phyloP scores from a whole-genome alignment of 148 eudicot genomes.

The Diospyros lotus region DNA sequence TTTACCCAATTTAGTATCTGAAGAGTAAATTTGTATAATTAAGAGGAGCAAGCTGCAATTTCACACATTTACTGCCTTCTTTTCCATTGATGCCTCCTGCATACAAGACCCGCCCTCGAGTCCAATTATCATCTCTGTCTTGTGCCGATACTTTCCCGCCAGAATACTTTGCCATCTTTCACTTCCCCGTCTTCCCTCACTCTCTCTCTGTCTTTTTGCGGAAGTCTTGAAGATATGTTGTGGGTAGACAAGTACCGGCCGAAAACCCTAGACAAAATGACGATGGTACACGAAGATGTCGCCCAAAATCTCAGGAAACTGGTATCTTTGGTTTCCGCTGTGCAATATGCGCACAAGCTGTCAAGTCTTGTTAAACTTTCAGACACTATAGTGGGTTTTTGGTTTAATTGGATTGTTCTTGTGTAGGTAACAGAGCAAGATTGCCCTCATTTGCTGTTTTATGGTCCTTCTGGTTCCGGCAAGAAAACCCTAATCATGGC shows the following conservation, averaged over 20 bases:
- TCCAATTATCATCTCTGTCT: no score
- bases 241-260: conserved; percentile 99
- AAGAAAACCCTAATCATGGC: conserved; percentile 99
- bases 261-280: conserved; percentile 86
- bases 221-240: conserved; percentile 42
- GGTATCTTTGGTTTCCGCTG: conserved; percentile 28
- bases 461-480: conserved; percentile 88
- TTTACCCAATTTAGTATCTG: no score
- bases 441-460: conserved; percentile 92
- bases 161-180: neutral
- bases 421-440: conserved; percentile 84
- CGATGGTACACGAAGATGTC: conserved; percentile 61
- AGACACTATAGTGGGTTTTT: neutral
- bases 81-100: no score
- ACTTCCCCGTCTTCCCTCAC: conserved; percentile 9
- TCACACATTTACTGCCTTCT: no score
- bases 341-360: neutral
- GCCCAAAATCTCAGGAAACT: conserved; percentile 87
- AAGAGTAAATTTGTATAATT: no score
- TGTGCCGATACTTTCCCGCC: conserved; percentile 26
- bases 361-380: neutral
- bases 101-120: no score
- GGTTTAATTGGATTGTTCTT: neutral
- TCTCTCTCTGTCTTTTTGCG: conserved; percentile 11
- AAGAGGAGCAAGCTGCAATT: no score